Percentiles rank a stretch among this genome's conserved stretches.
Evolutionary conservation across 345 rosid genomes (phyloP).

Genomic region (Noccaea bulbosa): DNA sequence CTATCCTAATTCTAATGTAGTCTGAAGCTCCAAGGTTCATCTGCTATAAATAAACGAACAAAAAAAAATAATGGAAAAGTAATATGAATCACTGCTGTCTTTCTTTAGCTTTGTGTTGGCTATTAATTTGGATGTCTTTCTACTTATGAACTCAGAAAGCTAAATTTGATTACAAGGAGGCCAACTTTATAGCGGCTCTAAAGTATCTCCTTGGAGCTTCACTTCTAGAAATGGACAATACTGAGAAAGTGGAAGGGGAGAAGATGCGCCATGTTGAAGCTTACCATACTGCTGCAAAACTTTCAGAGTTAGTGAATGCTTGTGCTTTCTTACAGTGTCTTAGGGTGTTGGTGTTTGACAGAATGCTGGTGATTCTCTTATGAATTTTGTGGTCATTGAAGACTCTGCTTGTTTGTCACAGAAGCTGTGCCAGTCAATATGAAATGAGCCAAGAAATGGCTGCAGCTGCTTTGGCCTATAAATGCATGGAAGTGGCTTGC

Average conservation of each 20-base stretch:
- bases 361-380: conserved; percentile 14
- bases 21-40: conserved; percentile 27
- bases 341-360: conserved; percentile 16
- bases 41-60: neutral
- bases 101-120: conserved; percentile 35
- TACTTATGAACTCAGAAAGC: conserved; percentile 48
- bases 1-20: conserved; percentile 21
- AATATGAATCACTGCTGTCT: conserved; percentile 8
- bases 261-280: conserved; percentile 64
- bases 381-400: conserved; percentile 26
- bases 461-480: conserved; percentile 82
- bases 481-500: conserved; percentile 82
- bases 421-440: conserved; percentile 73
- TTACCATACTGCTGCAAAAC: conserved; percentile 60
- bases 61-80: conserved; percentile 18
- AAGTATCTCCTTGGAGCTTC: conserved; percentile 74
- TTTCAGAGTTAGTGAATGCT: conserved; percentile 54
- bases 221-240: conserved; percentile 55
- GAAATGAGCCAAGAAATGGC: conserved; percentile 65
- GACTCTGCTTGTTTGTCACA: conserved; percentile 44
- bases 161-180: conserved; percentile 60
- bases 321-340: conserved; percentile 42
- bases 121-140: conserved; percentile 36
- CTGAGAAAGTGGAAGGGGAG: conserved; percentile 51
- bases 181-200: conserved; percentile 64